Base-by-base conservation (phyloP, 140 eudicot genomes). In the Erigeron philadelphicus region DNA sequence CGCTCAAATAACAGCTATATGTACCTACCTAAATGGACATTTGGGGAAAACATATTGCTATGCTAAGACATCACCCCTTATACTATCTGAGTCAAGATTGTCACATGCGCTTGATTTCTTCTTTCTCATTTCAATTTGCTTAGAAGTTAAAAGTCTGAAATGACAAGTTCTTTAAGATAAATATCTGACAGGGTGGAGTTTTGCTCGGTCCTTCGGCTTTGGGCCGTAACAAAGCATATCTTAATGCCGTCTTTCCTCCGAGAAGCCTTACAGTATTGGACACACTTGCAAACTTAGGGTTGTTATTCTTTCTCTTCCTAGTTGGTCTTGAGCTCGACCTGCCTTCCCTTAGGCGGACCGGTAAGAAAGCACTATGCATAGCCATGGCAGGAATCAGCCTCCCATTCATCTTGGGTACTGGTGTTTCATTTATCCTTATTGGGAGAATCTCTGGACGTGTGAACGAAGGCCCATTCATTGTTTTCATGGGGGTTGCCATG, bases 401-500 rank as follows among this genome's bases (percentile, higher is more conserved):
- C 35, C 96, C 95, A 2, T 89, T 89, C 25, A 67, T 73, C 41
- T 68, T 89, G 58, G 95, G 96, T 10, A 76, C 82, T 0, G 96
- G 96, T 10, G 78, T 82, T 9, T 84, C 95, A 13, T 86, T 84
- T 42, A 71, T 82, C n/a, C 90, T 86, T 21, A 75, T 73, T 5
- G 76, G 79, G 38, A 80, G 85, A 18, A 75, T 86, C n/a, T 61
- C 82, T 5, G 61, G 75, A 17, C 82, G 83, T 0, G 96, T 78
- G 4, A 50, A 52, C 12, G 82, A 80, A 43, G 82, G 80, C 44
- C 80, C 96, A 0, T 89, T 89, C 74, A 80, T 89, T 18, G 85
- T 89, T n/a, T 86, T 89, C 79, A 86, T 89, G 95, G 96, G 95
- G 0, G 96, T 89, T 2, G 89, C 96, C 0, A 88, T 86, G 71